Percentiles rank a stretch among this genome's conserved stretches.
Conservation (phyloP, 805 yeast species). For the Teunomyces aglyptinius region DNA sequence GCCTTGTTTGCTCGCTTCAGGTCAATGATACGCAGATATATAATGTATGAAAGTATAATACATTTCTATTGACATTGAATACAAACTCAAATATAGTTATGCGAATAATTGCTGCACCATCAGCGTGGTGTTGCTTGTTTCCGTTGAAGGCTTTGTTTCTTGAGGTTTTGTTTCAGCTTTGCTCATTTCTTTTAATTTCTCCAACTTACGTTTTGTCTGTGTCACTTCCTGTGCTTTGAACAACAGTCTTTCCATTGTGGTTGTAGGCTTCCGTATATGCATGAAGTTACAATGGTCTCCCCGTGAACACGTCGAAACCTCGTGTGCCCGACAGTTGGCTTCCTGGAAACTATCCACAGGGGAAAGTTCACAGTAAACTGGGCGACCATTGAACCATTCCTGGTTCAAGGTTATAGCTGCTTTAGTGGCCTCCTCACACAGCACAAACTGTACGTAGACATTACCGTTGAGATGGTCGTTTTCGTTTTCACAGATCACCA, state of each 20-base stretch:
- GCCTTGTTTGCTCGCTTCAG: no score
- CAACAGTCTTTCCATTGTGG: slow-evolving; percentile 41
- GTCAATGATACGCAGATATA: no score
- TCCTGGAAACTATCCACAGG: slow-evolving; percentile 71
- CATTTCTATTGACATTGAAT: no score
- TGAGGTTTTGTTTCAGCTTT: slow-evolving; percentile 3
- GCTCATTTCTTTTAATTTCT: slow-evolving; percentile 5
- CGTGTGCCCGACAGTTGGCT: slow-evolving; percentile 74
- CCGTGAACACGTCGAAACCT: slow-evolving; percentile 62
- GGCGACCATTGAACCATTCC: slow-evolving; percentile 79
- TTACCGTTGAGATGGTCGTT: slow-evolving; percentile 84
- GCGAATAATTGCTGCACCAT: slow-evolving; percentile 19
- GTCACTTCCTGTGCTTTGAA: slow-evolving; percentile 37
- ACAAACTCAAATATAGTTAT: background rate
- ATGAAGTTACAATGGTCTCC: slow-evolving; percentile 85
- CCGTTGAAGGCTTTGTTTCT: background rate
- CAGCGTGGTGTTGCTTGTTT: slow-evolving; percentile 10
- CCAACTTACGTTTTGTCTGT: slow-evolving; percentile 15
- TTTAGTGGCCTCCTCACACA: slow-evolving; percentile 54
- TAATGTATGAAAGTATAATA: no score
- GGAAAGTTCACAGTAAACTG: slow-evolving; percentile 74
- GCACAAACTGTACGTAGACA: slow-evolving; percentile 66
- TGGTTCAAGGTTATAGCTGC: slow-evolving; percentile 65
- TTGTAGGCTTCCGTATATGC: slow-evolving; percentile 64
- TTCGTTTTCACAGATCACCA: slow-evolving; percentile 79